Evolutionary conservation across 23 red algal genomes (phyloP), one percentile per base, ranked within the genome.

Genomic region (Pyropia yezoensis): DNA sequence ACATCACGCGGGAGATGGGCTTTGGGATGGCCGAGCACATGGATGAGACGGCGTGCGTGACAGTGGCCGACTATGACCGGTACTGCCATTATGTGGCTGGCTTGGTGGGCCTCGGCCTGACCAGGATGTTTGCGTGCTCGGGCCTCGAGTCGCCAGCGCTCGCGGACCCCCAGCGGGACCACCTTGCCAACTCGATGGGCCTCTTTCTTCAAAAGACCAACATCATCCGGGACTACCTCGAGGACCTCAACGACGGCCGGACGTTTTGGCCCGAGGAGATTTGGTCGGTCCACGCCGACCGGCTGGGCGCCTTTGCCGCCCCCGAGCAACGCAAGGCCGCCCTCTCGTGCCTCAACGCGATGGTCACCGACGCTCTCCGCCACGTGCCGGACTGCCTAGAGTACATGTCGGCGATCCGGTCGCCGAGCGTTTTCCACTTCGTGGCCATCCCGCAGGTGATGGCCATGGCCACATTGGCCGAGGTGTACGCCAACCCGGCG

Each of bases 31-130:
- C 93, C 1, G 80, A 90, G 70, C 83, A 89, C 45, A 97, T 97
- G 53, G 27, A 74, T 39, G 76, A 90, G 26, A 67, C 50, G 14
- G 81, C 70, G 9, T 90, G 84, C 49, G 74, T 73, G 24, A 82
- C 85, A 18, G 60, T 86, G 29, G 71, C 59, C 17, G 85, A 97
- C 26, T 97, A 97, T 30, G 87, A 97, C 54, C 26, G 65, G 49
- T 97, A 97, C 55, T 97, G 93, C 75, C 78, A 88, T 53, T 97
- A 97, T 63, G 93, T 97, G 30, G 93, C 93, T 1, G 93, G 93
- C 4, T 56, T 97, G 56, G 93, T 97, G 3, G 93, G 93, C 9
- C 59, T 85, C 7, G 93, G 93, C 3, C 85, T 97, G 3, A 87
- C 76, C 3, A 67, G 76, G 23, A 90, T 97, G 55, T 97, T 97